These are phyloP conservation scores for Russula sp. DNA, from an alignment of 768 basidiomycete genomes.

Conservation along the genomic window DNA sequence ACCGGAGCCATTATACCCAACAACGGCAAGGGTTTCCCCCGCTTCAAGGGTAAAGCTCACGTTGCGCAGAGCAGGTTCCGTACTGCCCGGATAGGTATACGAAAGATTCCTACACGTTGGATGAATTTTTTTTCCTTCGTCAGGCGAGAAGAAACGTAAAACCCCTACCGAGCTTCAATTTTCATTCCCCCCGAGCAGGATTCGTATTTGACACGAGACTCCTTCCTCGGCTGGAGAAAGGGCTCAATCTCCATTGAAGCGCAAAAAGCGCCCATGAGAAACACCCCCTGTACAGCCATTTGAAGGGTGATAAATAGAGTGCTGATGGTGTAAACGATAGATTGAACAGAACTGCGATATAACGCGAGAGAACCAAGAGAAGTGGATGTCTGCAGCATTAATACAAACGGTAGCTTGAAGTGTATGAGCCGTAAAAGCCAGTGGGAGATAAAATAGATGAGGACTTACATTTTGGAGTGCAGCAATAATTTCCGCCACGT, in stretches of 20 bases:
- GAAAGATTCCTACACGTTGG: constrained; percentile 42
- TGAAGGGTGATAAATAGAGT: constrained; percentile 55
- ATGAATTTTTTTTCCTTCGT: not conserved
- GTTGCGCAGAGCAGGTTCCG: constrained; percentile 57
- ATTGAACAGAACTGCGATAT: constrained; percentile 72
- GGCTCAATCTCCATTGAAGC: constrained; percentile 68
- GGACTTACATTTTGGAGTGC: constrained; percentile 62
- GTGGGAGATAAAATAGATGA: not conserved
- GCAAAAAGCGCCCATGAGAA: constrained; percentile 81
- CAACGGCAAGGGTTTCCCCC: constrained; percentile 79
- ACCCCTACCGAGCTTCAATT: constrained; percentile 59
- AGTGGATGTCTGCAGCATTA: constrained; percentile 63
- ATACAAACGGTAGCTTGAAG: constrained; percentile 63
- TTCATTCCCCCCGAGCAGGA: constrained; percentile 50
- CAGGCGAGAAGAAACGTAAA: not conserved
- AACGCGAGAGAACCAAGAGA: constrained; percentile 77
- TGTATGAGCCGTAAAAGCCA: constrained; percentile 17
- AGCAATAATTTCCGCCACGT: constrained; percentile 55
- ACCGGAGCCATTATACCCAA: constrained; percentile 81
- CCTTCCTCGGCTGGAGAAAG: constrained; percentile 52
- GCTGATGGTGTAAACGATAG: constrained; percentile 57
- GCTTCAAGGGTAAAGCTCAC: constrained; percentile 63
- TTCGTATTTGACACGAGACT: constrained; percentile 44
- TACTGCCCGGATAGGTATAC: constrained; percentile 75
- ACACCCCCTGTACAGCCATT: constrained; percentile 79